Percentiles rank a stretch among this genome's conserved stretches.
Conservation (phyloP, 768 basidiomycete species). For the Boletus vermiculosoides region DNA sequence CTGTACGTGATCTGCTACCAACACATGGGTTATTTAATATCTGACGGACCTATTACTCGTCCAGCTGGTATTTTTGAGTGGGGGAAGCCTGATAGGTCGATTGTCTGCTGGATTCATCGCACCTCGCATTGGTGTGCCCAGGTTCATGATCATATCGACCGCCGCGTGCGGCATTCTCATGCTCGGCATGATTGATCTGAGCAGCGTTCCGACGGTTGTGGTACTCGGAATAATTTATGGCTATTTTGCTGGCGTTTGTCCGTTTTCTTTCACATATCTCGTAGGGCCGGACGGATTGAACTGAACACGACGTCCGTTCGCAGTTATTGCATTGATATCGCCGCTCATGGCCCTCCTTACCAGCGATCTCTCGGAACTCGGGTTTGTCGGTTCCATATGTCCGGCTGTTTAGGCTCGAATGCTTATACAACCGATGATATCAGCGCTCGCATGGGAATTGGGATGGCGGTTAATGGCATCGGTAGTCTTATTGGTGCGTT, state of each 20-base stretch:
- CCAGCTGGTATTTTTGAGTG: conserved; percentile 54
- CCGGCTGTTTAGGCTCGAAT: background rate
- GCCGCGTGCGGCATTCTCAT: conserved; percentile 36
- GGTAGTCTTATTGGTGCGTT: conserved; percentile 25
- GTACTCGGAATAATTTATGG: conserved; percentile 44
- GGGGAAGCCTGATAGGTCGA: conserved; percentile 49
- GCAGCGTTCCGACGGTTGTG: conserved; percentile 34
- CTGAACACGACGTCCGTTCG: background rate
- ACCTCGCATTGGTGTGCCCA: conserved; percentile 44
- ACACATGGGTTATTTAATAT: background rate
- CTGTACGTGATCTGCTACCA: conserved; percentile 32
- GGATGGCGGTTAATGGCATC: conserved; percentile 5
- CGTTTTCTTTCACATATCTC: conserved; percentile 6
- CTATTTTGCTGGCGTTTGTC: conserved; percentile 46
- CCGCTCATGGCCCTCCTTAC: conserved; percentile 47
- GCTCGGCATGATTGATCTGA: conserved; percentile 44
- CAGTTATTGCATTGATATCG: conserved; percentile 39
- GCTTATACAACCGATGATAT: background rate
- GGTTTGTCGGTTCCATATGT: conserved; percentile 25
- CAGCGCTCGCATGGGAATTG: conserved; percentile 31
- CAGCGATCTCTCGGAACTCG: conserved; percentile 49
- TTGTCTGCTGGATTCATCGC: conserved; percentile 45
- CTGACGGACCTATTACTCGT: background rate
- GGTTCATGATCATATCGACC: conserved; percentile 38
- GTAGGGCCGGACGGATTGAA: background rate